Percentiles rank a stretch among this genome's conserved stretches.
Evolutionary conservation across 2,329 filamentous ascomycete genomes (phyloP).

Genomic region (Calycina herbarum): DNA sequence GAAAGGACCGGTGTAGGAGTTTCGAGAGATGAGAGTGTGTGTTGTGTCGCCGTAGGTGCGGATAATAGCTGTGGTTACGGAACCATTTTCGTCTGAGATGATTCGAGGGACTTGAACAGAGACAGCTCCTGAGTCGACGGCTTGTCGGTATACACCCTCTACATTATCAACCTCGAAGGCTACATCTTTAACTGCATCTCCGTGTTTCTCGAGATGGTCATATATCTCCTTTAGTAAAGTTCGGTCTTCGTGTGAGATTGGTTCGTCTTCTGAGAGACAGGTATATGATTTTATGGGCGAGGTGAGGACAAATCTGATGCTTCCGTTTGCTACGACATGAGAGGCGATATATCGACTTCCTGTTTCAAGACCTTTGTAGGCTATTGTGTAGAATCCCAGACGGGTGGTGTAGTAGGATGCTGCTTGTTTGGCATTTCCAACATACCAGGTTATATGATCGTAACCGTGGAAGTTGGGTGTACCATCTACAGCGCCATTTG

Average conservation of each 20-base stretch:
- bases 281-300: conserved; percentile 69
- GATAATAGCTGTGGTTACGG: conserved; percentile 75
- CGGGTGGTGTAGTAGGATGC: conserved; percentile 84
- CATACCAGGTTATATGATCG: conserved; percentile 93
- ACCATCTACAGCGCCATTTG: conserved; percentile 54
- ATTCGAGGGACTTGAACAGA: conserved; percentile 62
- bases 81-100: conserved; percentile 59
- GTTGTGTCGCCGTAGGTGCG: conserved; percentile 94
- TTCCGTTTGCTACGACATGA: conserved; percentile 77
- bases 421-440: conserved; percentile 94
- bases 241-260: conserved; percentile 63
- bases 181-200: conserved; percentile 93
- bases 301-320: conserved; percentile 79
- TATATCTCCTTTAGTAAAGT: conserved; percentile 72
- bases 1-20: conserved; percentile 71
- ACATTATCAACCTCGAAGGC: conserved; percentile 93
- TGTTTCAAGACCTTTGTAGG: conserved; percentile 87
- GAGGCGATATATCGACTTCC: conserved; percentile 78
- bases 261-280: conserved; percentile 57
- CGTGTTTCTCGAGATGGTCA: conserved; percentile 79
- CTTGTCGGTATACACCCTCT: conserved; percentile 72
- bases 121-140: conserved; percentile 63
- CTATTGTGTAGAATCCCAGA: conserved; percentile 81
- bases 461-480: conserved; percentile 73
- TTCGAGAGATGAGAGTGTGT: conserved; percentile 81